Percentiles rank a stretch among this genome's conserved stretches.
Conservation (phyloP, 495 filamentous ascomycete species). For the Aspergillus leporis region DNA sequence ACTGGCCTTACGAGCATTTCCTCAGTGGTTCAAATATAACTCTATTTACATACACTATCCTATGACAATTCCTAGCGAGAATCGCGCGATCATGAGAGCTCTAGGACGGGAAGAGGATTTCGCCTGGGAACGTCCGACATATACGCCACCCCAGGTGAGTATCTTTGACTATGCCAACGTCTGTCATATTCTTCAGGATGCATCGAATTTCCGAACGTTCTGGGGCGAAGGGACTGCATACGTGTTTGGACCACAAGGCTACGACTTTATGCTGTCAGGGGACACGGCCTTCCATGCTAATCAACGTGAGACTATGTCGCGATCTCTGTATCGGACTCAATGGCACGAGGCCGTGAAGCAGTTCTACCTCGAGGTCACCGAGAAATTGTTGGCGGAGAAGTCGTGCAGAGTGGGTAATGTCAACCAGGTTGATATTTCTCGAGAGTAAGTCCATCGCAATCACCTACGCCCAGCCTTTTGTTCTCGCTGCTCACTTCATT, state of each 20-base stretch:
- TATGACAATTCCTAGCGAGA: conserved; percentile 77
- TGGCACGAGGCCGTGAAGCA: conserved; percentile 53
- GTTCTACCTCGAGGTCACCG: conserved; percentile 61
- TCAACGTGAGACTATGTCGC: conserved; percentile 9
- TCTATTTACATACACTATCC: conserved; percentile 86
- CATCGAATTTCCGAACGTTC: conserved; percentile 61
- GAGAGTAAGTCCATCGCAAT: conserved; percentile 50
- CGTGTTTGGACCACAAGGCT: conserved; percentile 55
- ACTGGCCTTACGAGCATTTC: conserved; percentile 76
- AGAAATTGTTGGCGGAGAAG: conserved; percentile 64
- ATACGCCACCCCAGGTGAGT: conserved; percentile 50
- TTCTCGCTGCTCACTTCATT: neutral
- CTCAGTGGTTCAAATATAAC: conserved; percentile 73
- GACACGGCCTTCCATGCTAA: conserved; percentile 6
- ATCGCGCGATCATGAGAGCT: conserved; percentile 67
- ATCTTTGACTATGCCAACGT: conserved; percentile 62
- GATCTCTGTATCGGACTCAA: conserved; percentile 45
- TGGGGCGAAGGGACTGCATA: conserved; percentile 59
- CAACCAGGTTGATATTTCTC: conserved; percentile 72
- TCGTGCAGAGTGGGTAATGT: conserved; percentile 56
- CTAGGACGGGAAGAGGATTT: conserved; percentile 71
- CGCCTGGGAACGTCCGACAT: conserved; percentile 64
- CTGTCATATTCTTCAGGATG: conserved; percentile 61
- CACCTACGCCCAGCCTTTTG: neutral
- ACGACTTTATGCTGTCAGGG: conserved; percentile 47